Base-by-base conservation (phyloP, 345 rosid species). In the Cardamine resedifolia region DNA sequence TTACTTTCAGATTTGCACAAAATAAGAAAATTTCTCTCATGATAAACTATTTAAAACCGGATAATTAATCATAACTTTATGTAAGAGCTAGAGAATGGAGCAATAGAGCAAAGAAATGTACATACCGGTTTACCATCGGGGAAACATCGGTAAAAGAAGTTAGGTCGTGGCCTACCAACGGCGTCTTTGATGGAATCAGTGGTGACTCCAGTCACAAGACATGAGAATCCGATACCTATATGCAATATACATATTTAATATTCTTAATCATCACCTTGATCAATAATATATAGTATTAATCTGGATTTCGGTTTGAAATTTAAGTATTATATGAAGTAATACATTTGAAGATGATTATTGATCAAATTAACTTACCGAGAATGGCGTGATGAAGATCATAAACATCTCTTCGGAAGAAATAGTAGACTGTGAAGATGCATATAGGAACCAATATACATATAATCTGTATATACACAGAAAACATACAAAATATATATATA, bases 91-190 rank as follows among this genome's bases (percentile, higher is more conserved):
- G 38, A 33, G 38, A 33, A 33, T 9, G 38, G 8, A 49, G 3
- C 34, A 31, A 23, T 38, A 9, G 34, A 68, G 34, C 28, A 8
- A 36, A 31, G 43, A 57, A 26, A 65, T 65, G 43, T 34, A 20
- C 79, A 16, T 59, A 85, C 89, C 76, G 83, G 50, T 33, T 82
- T 81, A 41, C 89, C 88, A 58, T 83, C 71, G 4, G 88, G 90
- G 50, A 86, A 88, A 57, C 90, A 88, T 41, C 89, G 76, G 77
- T 77, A 80, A 58, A 86, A 88, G 79, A 88, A 88, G 79, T 88
- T 83, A 2, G 93, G 90, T 24, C 89, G 75, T 20, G 89, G 87
- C 68, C 87, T 79, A 53, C 86, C 94, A 2, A 88, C 94, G 4
- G 83, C 86, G 24, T 82, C 80, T 80, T 85, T 86, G 30, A 86